A percentile compares a stretch with the other conserved stretches of the same genome.
These are phyloP conservation scores for Austroboletus olivaceoglutinosus DNA, from an alignment of 1,284 basidiomycete genomes.

Conservation along the genomic window DNA sequence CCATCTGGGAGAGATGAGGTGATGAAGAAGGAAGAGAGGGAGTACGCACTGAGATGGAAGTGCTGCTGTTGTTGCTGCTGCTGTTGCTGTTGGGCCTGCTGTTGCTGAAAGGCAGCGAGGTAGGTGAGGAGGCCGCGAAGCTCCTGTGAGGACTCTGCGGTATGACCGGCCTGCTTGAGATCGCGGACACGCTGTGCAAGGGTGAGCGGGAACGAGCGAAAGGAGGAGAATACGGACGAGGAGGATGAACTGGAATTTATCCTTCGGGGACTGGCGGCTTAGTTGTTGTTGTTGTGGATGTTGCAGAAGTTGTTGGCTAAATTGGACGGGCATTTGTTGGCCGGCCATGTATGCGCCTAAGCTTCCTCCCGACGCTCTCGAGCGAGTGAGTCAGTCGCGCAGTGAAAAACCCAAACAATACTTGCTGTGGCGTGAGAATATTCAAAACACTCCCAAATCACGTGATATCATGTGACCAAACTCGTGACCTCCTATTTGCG, in stretches of 20 bases:
- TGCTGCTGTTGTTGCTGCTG: constrained; percentile 29
- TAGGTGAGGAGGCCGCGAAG: constrained; percentile 27
- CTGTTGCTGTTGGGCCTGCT: constrained; percentile 31
- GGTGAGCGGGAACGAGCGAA: not conserved
- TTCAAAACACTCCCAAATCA: constrained; percentile 2
- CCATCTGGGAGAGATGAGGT: constrained; percentile 25
- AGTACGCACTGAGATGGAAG: constrained; percentile 31
- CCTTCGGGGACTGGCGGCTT: constrained; percentile 18
- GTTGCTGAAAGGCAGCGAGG: constrained; percentile 28
- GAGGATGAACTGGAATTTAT: constrained; percentile 26
- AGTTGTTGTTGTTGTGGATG: constrained; percentile 18
- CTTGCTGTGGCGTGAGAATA: constrained; percentile 22
- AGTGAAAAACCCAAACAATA: constrained; percentile 18
- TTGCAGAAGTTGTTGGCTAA: constrained; percentile 17
- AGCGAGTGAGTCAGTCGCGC: too few species aligned
- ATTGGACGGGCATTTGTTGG: constrained; percentile 29
- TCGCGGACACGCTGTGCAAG: constrained; percentile 28
- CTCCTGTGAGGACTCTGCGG: constrained; percentile 32
- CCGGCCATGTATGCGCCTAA: constrained; percentile 26
- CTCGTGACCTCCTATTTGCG: constrained; percentile 29
- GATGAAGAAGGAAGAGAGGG: not conserved
- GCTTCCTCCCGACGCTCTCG: constrained; percentile 5
- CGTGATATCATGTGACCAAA: not conserved
- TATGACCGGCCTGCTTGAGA: constrained; percentile 32
- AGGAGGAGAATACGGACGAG: constrained; percentile 9